phyloP scores from a whole-genome alignment of 495 filamentous ascomycete species.

The Lasiosphaeris hirsuta region DNA sequence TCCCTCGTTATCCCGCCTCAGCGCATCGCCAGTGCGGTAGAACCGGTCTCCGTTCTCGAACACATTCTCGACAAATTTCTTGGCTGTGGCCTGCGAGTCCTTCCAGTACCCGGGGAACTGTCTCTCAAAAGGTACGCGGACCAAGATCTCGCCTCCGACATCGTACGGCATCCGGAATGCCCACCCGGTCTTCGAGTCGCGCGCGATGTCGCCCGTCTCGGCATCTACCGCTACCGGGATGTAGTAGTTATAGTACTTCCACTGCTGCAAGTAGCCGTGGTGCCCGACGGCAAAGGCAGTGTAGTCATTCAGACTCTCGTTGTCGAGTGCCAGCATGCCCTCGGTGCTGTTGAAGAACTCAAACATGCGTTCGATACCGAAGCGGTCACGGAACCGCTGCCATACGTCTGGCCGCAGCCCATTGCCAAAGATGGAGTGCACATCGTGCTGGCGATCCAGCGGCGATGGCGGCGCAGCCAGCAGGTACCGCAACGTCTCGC shows the following conservation, averaged over 20 bases:
- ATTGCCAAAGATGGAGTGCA: conserved; percentile 71
- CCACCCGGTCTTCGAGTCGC: conserved; percentile 65
- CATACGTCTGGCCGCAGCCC: conserved; percentile 76
- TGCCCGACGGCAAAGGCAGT: conserved; percentile 65
- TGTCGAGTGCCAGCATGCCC: conserved; percentile 57
- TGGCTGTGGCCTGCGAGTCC: conserved; percentile 61
- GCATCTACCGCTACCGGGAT: conserved; percentile 68
- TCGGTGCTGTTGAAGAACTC: conserved; percentile 70
- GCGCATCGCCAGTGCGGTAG: conserved; percentile 71
- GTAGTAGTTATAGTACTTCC: conserved; percentile 46
- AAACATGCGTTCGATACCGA: conserved; percentile 53
- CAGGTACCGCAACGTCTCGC: conserved; percentile 74
- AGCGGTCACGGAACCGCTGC: conserved; percentile 63
- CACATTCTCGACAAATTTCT: conserved; percentile 68
- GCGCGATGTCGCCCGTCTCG: conserved; percentile 59
- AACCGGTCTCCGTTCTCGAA: conserved; percentile 73
- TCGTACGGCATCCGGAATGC: conserved; percentile 60
- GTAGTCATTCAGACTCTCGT: conserved; percentile 58
- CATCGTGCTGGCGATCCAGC: conserved; percentile 61
- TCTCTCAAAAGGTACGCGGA: conserved; percentile 55
- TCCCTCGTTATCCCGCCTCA: conserved; percentile 62
- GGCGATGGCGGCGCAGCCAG: conserved; percentile 64
- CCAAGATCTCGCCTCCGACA: conserved; percentile 72
- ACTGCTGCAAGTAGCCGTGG: conserved; percentile 59
- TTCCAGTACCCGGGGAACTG: conserved; percentile 68